Percentiles rank a stretch among this genome's conserved stretches.
Conservation (phyloP, 140 eudicot species). For the Ambrosia hybrid region DNA sequence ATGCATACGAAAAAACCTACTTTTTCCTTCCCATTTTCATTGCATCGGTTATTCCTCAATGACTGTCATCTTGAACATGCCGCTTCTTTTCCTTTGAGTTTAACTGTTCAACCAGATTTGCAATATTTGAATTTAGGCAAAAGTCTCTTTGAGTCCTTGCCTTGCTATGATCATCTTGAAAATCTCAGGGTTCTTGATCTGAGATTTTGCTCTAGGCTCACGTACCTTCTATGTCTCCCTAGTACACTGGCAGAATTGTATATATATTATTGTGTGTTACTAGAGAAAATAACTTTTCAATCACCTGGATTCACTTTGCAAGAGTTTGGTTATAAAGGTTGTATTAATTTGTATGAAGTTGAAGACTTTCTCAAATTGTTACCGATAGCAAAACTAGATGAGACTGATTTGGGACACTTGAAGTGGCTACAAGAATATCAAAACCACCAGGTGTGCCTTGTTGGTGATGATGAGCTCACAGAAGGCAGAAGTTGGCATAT, state of each 20-base stretch:
- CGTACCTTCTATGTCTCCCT: slow-evolving; percentile 3
- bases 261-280: background rate
- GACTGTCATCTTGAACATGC: slow-evolving; percentile 1
- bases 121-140: slow-evolving; percentile 14
- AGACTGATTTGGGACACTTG: background rate
- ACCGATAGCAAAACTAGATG: slow-evolving; percentile 13
- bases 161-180: slow-evolving; percentile 6
- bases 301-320: slow-evolving; percentile 12
- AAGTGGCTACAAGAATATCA: too few species aligned
- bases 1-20: too few species aligned
- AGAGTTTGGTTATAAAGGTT: too few species aligned
- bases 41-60: background rate
- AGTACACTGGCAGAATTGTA: background rate
- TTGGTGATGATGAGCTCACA: too few species aligned
- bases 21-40: slow-evolving; percentile 2
- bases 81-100: slow-evolving; percentile 10
- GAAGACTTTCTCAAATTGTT: slow-evolving; percentile 24
- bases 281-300: slow-evolving; percentile 22
- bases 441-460: too few species aligned
- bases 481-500: background rate
- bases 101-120: slow-evolving; percentile 12
- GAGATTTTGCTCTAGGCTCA: background rate
- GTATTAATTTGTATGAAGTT: slow-evolving; percentile 16
- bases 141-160: background rate
- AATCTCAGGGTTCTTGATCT: slow-evolving; percentile 15